phyloP scores from a whole-genome alignment of 257 asterid species.

The Solanum tacnaense region DNA sequence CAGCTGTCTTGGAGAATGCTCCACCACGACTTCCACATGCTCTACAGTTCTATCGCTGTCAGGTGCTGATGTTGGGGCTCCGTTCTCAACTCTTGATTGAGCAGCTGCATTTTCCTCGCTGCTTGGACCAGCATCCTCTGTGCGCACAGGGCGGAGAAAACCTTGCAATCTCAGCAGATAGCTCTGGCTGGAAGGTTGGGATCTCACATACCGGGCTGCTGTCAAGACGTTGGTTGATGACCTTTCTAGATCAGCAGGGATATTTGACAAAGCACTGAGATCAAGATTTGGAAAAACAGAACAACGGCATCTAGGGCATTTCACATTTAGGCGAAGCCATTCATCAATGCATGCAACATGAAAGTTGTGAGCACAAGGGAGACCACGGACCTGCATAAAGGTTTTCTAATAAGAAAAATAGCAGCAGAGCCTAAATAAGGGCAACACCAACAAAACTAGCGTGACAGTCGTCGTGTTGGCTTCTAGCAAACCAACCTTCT shows the following conservation, averaged over 20 bases:
- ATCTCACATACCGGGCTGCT: conserved; percentile 47
- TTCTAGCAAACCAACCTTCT: background rate
- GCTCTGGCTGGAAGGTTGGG: conserved; percentile 70
- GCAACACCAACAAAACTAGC: background rate
- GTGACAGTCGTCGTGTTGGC: background rate
- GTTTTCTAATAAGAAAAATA: conserved; percentile 5
- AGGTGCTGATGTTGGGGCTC: conserved; percentile 7
- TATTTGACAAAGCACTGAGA: conserved; percentile 74
- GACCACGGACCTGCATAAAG: conserved; percentile 85
- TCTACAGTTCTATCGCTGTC: conserved; percentile 10
- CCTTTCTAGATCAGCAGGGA: conserved; percentile 58
- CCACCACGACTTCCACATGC: conserved; percentile 44
- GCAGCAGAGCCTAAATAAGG: background rate
- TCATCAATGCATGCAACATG: conserved; percentile 93
- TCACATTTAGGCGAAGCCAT: conserved; percentile 87
- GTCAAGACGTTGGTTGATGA: conserved; percentile 35
- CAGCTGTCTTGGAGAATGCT: conserved; percentile 10
- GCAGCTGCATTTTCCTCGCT: conserved; percentile 11
- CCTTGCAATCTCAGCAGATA: conserved; percentile 74
- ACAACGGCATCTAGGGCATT: conserved; percentile 96
- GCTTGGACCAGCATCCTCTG: conserved; percentile 32
- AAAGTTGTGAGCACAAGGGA: conserved; percentile 96
- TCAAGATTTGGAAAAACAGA: conserved; percentile 95
- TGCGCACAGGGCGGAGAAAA: conserved; percentile 45
- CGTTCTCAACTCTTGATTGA: conserved; percentile 16